Evolutionary conservation across 1,284 basidiomycete species (phyloP).

Genomic region (Trichosporon sp.): DNA sequence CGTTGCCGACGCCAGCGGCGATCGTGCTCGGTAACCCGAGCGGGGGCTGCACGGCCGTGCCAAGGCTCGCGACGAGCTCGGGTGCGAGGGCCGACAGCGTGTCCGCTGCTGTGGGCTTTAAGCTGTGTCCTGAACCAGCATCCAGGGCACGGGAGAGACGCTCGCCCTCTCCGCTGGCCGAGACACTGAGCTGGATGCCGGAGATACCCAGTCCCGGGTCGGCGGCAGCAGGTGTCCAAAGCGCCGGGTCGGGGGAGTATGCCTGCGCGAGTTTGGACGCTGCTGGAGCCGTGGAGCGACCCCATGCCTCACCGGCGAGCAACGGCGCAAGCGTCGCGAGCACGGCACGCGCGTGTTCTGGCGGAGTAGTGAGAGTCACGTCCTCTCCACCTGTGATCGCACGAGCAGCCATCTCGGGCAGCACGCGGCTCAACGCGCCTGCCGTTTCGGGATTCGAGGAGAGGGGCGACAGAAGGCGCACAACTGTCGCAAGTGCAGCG

Average conservation of each 20-base stretch:
- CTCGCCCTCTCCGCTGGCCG: not conserved
- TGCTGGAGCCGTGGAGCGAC: not conserved
- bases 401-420: slow-evolving; percentile 10
- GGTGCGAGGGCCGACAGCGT: slow-evolving; percentile 17
- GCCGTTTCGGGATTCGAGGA: not conserved
- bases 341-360: slow-evolving; percentile 6
- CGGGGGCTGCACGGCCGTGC: slow-evolving; percentile 12
- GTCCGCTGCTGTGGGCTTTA: slow-evolving; percentile 9
- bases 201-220: not conserved
- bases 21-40: slow-evolving; percentile 16
- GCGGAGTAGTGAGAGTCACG: slow-evolving; percentile 1
- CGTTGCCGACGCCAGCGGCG: slow-evolving; percentile 9
- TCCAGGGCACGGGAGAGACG: slow-evolving; percentile 8
- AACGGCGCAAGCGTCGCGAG: slow-evolving; percentile 4
- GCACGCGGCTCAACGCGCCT: slow-evolving; percentile 4
- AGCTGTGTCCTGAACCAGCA: not conserved
- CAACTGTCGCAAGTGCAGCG: not conserved
- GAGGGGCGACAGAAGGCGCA: not conserved
- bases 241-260: not conserved
- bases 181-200: not conserved
- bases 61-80: slow-evolving; percentile 9
- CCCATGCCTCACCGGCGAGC: not conserved
- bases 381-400: slow-evolving; percentile 7
- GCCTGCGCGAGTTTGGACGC: not conserved
- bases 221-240: not conserved